These are phyloP conservation scores for Craterostigma plantagineum DNA, from an alignment of 257 asterid species.

Conservation along the genomic window DNA sequence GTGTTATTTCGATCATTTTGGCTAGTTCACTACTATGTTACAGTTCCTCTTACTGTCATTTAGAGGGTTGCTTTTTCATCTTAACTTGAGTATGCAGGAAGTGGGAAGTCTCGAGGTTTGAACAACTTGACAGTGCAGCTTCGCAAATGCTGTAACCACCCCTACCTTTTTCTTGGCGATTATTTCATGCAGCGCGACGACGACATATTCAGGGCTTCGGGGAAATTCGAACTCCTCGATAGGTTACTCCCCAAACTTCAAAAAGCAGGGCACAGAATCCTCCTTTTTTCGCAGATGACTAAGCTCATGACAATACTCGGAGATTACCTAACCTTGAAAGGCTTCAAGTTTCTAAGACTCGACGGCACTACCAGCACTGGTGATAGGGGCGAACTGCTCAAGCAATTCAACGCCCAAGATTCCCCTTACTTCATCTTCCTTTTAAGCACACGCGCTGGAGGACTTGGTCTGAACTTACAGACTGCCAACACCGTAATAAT, in stretches of 20 bases:
- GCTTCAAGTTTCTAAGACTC: not conserved
- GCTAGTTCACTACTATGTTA: no score
- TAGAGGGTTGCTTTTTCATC: no score
- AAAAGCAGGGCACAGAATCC: not conserved
- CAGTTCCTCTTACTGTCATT: no score
- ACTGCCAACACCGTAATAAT: conserved; percentile 93
- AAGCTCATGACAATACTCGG: not conserved
- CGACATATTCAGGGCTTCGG: not conserved
- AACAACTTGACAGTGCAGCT: conserved; percentile 92
- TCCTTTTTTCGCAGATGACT: not conserved
- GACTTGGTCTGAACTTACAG: conserved; percentile 95
- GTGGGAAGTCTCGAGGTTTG: conserved; percentile 53
- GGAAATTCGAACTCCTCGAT: not conserved
- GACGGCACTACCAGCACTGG: not conserved
- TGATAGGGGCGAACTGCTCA: not conserved
- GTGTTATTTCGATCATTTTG: no score
- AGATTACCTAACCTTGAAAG: not conserved
- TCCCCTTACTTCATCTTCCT: not conserved
- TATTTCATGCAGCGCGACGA: conserved; percentile 18
- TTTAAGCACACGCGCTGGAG: conserved; percentile 70
- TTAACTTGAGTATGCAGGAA: conserved; percentile 29
- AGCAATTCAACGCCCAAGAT: not conserved
- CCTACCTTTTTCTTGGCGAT: conserved; percentile 58
- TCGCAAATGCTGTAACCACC: conserved; percentile 93
- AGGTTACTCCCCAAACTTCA: not conserved